Evolutionary conservation across 371 early-diverging fungal genomes (phyloP), one percentile per base, ranked within the genome.

Genomic region (Cokeromyces recurvatus): DNA sequence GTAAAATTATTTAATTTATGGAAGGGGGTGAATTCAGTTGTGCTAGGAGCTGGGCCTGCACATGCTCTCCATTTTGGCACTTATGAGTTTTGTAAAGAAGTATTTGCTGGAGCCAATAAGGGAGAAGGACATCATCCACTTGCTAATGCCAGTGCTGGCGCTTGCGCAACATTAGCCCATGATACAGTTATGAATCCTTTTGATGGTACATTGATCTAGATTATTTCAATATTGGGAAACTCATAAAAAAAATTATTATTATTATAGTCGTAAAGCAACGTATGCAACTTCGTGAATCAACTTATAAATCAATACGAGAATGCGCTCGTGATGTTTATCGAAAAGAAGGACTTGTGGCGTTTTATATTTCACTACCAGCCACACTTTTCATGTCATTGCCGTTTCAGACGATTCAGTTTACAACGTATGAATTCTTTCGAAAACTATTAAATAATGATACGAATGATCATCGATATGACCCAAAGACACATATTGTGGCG

Each of bases 31-130:
- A 83, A 78, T 57, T 92, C 93, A 4, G 92, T 96, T 8, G 78
- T 94, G 3, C 47, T 94, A 48, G 96, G 96, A 6, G 95, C 96
- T 1, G 97, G 97, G 0, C 97, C 97, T 3, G 90, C 97, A 2
- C 97, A 97, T 57, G 97, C 97, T 0, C 70, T 97, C 20, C 93
- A 94, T 59, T 97, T 95, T 78, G 92, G 91, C 10, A 87, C 90
- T 2, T 97, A 97, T 64, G 97, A 97, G 53, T 77, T 84, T 23
- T 86, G 84, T 47, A 97, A 95, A 72, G 80, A 80, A 20, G 43
- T 75, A 4, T 82, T 91, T 51, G 84, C 78, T 11, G 84, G 64
- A 8, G 72, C 70, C 51, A 59, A 40, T 14, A 38, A 27, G 14
- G 86, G 79, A 32, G n/a, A n/a, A n/a, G n/a, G n/a, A n/a, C 29